phyloP scores from a whole-genome alignment of 163 green algal genomes.

The Smithsoniella earleae region DNA sequence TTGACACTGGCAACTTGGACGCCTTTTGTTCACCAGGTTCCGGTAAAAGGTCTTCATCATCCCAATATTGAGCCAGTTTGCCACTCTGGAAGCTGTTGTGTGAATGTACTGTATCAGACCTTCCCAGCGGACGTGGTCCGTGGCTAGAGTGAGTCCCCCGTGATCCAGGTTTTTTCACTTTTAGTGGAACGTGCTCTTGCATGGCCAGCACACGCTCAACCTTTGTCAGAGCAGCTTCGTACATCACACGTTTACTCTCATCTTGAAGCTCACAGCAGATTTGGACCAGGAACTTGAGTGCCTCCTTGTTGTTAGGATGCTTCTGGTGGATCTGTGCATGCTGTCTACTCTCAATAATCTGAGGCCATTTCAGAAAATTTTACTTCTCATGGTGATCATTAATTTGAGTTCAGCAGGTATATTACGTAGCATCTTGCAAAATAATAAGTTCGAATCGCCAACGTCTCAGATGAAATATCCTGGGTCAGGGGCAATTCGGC shows the following conservation, averaged over 20 bases:
- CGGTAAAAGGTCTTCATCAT: not conserved
- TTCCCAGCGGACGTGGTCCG: too few species aligned
- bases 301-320: slow-evolving; percentile 73
- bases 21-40: too few species aligned
- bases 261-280: slow-evolving; percentile 53
- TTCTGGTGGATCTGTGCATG: slow-evolving; percentile 51
- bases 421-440: not conserved
- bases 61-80: too few species aligned
- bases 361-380: slow-evolving; percentile 35
- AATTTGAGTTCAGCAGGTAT: too few species aligned
- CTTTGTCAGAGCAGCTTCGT: not conserved
- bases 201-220: not conserved
- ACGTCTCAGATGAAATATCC: too few species aligned
- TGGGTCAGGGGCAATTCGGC: too few species aligned
- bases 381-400: slow-evolving; percentile 26
- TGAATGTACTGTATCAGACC: too few species aligned
- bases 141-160: too few species aligned
- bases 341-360: slow-evolving; percentile 43
- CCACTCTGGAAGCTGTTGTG: too few species aligned
- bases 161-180: too few species aligned
- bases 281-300: slow-evolving; percentile 72
- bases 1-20: too few species aligned
- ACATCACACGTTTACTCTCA: slow-evolving; percentile 16
- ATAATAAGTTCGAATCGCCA: too few species aligned
- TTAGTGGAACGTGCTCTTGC: slow-evolving; percentile 19